Percentiles rank a stretch among this genome's conserved stretches.
These are phyloP conservation scores for Yarrowia phangngaensis DNA, from an alignment of 805 yeast species.

Conservation along the genomic window DNA sequence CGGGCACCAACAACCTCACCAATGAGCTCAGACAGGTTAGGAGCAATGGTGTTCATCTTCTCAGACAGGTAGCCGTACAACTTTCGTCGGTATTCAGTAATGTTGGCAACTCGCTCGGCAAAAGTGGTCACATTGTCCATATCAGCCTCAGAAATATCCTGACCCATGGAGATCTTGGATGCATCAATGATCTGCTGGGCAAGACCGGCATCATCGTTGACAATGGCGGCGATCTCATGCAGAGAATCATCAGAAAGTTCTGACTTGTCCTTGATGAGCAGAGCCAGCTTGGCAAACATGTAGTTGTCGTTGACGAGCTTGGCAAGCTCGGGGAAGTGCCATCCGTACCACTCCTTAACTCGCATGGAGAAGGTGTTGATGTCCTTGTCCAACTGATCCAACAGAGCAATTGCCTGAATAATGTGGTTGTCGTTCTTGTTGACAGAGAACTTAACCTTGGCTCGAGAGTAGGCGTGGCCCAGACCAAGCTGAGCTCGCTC, in stretches of 20 bases:
- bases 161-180: conserved; percentile 99
- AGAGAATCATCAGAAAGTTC: conserved; percentile 83
- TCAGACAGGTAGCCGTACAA: conserved; percentile 83
- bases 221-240: conserved; percentile 87
- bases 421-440: conserved; percentile 99
- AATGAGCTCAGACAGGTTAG: conserved; percentile 89
- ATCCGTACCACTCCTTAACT: conserved; percentile 99
- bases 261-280: conserved; percentile 91
- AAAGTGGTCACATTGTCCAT: conserved; percentile 80
- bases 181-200: conserved; percentile 82
- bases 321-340: conserved; percentile 99
- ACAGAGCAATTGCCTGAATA: conserved; percentile 94
- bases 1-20: conserved; percentile 99
- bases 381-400: conserved; percentile 96
- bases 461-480: conserved; percentile 98
- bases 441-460: conserved; percentile 97
- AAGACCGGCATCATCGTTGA: conserved; percentile 85
- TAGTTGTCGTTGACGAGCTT: conserved; percentile 94
- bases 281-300: conserved; percentile 85
- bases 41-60: conserved; percentile 99
- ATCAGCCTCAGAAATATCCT: conserved; percentile 92
- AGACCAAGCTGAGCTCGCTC: conserved; percentile 98
- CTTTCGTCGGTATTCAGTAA: conserved; percentile 95
- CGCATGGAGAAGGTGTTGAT: conserved; percentile 98
- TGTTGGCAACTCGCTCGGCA: conserved; percentile 95